These are phyloP conservation scores for Penicillium sp. DNA, from an alignment of 2,329 filamentous ascomycete genomes.

Conservation along the genomic window DNA sequence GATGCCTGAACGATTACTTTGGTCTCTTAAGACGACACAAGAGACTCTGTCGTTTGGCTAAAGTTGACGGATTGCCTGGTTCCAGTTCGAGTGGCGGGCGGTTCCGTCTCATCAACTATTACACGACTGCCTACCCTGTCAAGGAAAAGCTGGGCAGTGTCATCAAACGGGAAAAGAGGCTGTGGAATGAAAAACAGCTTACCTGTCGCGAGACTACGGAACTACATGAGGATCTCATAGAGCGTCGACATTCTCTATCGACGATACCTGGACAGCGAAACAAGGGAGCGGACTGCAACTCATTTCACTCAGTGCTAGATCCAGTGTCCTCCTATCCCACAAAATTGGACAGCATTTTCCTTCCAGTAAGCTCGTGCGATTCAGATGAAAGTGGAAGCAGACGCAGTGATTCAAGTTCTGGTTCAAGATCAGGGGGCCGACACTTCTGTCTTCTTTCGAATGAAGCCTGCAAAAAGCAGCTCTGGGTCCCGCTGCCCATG, in stretches of 20 bases:
- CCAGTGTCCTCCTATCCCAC: no score
- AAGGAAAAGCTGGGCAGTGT: not conserved
- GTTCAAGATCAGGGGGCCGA: not conserved
- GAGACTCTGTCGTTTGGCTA: slow-evolving; percentile 53
- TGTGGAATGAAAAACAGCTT: not conserved
- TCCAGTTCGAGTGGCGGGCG: slow-evolving; percentile 54
- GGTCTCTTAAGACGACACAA: slow-evolving; percentile 72
- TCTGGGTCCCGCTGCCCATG: slow-evolving; percentile 18
- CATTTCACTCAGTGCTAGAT: not conserved
- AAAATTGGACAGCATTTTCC: no score
- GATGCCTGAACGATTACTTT: slow-evolving; percentile 76
- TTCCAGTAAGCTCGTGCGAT: no score
- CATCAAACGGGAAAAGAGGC: not conserved
- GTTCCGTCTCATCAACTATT: slow-evolving; percentile 74
- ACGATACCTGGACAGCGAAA: not conserved
- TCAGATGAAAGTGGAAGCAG: not conserved
- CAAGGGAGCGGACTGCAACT: not conserved
- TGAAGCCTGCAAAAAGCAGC: not conserved
- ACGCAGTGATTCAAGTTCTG: not conserved
- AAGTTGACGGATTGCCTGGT: slow-evolving; percentile 65
- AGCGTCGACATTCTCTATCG: not conserved
- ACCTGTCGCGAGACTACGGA: not conserved
- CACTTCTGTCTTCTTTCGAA: not conserved
- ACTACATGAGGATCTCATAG: not conserved
- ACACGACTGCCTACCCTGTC: slow-evolving; percentile 57